These are phyloP conservation scores for Mycena sp. DNA, from an alignment of 1,284 basidiomycete genomes.

Conservation along the genomic window DNA sequence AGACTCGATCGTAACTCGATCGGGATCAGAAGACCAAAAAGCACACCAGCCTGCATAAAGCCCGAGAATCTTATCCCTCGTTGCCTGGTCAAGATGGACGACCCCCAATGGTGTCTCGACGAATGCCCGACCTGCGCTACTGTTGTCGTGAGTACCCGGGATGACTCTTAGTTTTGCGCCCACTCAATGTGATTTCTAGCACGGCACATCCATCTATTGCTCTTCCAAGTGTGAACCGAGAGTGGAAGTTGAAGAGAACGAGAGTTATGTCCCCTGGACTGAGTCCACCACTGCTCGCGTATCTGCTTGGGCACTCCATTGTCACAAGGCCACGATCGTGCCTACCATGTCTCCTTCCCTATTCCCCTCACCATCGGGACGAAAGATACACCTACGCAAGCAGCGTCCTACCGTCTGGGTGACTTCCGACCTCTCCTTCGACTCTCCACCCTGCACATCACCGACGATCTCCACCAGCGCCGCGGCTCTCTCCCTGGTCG, in stretches of 20 bases:
- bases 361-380: conserved; percentile 13
- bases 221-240: conserved; percentile 22
- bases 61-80: neutral
- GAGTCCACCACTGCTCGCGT: conserved; percentile 6
- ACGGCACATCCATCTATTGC: conserved; percentile 23
- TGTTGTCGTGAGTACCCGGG: conserved; percentile 20
- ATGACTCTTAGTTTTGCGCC: neutral
- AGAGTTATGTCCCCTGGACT: neutral
- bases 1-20: conserved; percentile 7
- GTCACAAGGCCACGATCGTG: conserved; percentile 12
- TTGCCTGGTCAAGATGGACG: conserved; percentile 16
- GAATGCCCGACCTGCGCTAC: conserved; percentile 28
- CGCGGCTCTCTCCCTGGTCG: conserved; percentile 9
- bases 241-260: neutral
- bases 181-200: conserved; percentile 9
- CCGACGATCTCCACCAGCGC: conserved; percentile 17
- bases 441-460: conserved; percentile 1
- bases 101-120: conserved; percentile 27
- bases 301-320: conserved; percentile 23
- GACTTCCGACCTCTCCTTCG: neutral
- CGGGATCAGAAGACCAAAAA: conserved; percentile 9
- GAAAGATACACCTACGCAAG: conserved; percentile 26
- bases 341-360: conserved; percentile 5
- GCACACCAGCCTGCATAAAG: conserved; percentile 6
- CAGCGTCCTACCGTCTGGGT: conserved; percentile 16